Base-by-base conservation (phyloP, 1,139 yeast species). In the Taphrina betulina region DNA sequence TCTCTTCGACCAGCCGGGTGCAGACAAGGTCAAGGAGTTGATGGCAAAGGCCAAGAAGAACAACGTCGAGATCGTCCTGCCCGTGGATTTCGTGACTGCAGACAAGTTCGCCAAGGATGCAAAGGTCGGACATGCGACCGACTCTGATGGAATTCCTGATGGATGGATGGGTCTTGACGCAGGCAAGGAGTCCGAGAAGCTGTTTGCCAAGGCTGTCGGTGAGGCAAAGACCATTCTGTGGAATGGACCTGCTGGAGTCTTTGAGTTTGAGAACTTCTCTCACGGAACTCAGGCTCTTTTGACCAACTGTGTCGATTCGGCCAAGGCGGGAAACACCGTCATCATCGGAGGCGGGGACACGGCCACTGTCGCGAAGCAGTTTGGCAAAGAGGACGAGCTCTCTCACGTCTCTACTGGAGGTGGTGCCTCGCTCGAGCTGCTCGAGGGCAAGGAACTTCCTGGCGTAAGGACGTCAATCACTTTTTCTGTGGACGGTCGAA, bases 241-340 rank as follows among this genome's bases (percentile, higher is more conserved):
- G 97, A 90, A 90, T 78, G 97, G 97, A 40, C 97, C 97, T 63
- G 96, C 97, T 74, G 97, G 97, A 79, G 97, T 90, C 68, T 90
- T 90, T 71, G 97, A 90, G 78, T 89, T 90, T 70, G 95, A 87
- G 63, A 79, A 79, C 69, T 90, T 90, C 71, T 83, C 96, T 65
- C 74, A 75, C 61, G 96, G 96, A 76, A 90, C 97, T 71, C 85
- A 88, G 78, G 74, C 87, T 60, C 76, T 89, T 75, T 81, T 90
- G 68, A 94, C 83, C 64, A 95, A 92, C 66, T 83, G 83, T 68
- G 95, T 88, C 66, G 78, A 80, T 71, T 85, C 95, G 62, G 87
- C 90, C 67, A 82, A 81, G 72, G 79, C 80, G 61, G 84, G 88
- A 78, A 87, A 95, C 65, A 96, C 89, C 63, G 92, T 92, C 74